Evolutionary conservation across 2,329 filamentous ascomycete genomes (phyloP), one percentile per base, ranked within the genome.

Genomic region (Alternaria angustiovoidea): DNA sequence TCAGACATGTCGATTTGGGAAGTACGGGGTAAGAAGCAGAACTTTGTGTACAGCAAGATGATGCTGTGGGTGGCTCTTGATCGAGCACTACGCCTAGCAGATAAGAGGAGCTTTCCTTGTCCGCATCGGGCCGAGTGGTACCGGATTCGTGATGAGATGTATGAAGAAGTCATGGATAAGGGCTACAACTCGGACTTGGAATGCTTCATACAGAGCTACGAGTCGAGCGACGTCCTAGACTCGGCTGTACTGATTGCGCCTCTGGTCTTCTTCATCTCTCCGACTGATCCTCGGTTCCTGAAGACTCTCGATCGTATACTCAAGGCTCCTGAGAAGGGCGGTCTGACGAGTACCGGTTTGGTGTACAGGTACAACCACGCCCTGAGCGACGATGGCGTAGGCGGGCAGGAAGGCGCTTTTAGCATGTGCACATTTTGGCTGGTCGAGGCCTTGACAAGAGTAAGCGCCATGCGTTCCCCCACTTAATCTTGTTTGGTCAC

Each of bases 401-500:
- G 90, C 38, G 91, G 91, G 18, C 83, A 85, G 52, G 91, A 93
- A 78, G 91, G 91, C 22, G 90, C 90, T 20, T 93, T 93, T 73
- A 88, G 86, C 71, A 93, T 93, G 90, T 92, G 90, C 72, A 93
- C 90, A 0, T 93, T 93, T 75, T 93, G 91, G 91, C 86, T 93
- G 0, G 89, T 93, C 12, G 91, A 93, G 78, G 90, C 91, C 24
- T 84, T 93, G 79, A 91, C 90, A 30, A 84, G 91, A 32, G 90
- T 90, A 65, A 26, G 64, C 81, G 85, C 66, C 80, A 83, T 48
- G 41, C 36, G 14, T 38, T 49, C 43, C 54, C 18, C 42, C 14
- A 7, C 14, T 26, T 11, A 18, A 30, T 32, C 26, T 58, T 39
- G n/a, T 22, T 43, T 39, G 66, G 48, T 68, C 44, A 49, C 47